phyloP scores from a whole-genome alignment of 768 basidiomycete genomes.

The Tephrocybe rancida region DNA sequence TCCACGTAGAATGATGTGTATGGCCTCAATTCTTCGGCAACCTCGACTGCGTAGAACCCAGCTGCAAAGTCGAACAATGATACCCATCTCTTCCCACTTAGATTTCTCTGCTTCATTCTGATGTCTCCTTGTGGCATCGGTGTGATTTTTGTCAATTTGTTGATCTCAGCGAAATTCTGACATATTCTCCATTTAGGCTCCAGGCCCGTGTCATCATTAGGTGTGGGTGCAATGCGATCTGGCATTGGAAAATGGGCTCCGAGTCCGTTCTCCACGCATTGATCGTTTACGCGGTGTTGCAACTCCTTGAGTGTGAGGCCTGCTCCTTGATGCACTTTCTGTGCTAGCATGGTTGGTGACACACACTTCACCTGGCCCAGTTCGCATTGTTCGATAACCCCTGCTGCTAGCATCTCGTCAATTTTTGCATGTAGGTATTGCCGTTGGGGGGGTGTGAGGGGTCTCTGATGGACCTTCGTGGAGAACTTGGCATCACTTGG shows the following conservation, averaged over 20 bases:
- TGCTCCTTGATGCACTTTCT: slow-evolving; percentile 32
- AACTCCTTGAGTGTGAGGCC: slow-evolving; percentile 35
- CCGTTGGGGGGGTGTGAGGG: slow-evolving; percentile 31
- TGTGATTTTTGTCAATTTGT: slow-evolving; percentile 24
- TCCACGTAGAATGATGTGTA: slow-evolving; percentile 36
- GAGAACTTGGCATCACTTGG: slow-evolving; percentile 26
- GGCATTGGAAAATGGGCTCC: slow-evolving; percentile 14
- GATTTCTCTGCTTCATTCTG: slow-evolving; percentile 30
- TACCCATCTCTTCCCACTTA: slow-evolving; percentile 36
- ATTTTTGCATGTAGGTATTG: slow-evolving; percentile 30
- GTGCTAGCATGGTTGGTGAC: slow-evolving; percentile 31
- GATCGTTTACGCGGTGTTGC: slow-evolving; percentile 30
- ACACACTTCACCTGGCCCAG: slow-evolving; percentile 19
- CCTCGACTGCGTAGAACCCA: slow-evolving; percentile 30
- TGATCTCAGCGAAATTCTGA: slow-evolving; percentile 36
- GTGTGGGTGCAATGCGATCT: neutral
- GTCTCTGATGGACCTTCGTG: slow-evolving; percentile 33
- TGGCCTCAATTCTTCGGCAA: slow-evolving; percentile 17
- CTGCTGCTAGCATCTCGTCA: slow-evolving; percentile 35
- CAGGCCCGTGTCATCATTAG: neutral
- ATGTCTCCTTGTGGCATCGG: slow-evolving; percentile 36
- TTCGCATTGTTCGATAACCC: slow-evolving; percentile 29
- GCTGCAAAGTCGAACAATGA: slow-evolving; percentile 36
- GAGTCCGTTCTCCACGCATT: slow-evolving; percentile 31
- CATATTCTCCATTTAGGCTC: slow-evolving; percentile 33